These are phyloP conservation scores for Fusarium mangiferae DNA, from an alignment of 2,329 filamentous ascomycete species.

Conservation along the genomic window DNA sequence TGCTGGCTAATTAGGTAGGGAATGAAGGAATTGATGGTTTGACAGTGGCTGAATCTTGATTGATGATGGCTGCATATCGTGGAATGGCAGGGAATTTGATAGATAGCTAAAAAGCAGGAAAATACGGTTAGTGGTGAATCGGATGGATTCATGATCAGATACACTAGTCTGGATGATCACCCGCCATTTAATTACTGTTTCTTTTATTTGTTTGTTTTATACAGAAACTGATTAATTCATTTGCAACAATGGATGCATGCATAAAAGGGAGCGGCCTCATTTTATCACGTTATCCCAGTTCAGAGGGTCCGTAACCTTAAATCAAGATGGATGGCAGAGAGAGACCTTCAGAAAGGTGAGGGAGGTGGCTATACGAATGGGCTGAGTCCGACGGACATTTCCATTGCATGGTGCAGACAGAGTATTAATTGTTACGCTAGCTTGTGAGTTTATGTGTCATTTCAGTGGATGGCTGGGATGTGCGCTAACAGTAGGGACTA, in stretches of 20 bases:
- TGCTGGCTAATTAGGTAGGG: background rate
- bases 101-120: background rate
- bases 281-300: background rate
- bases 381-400: conserved; percentile 28
- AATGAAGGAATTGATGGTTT: background rate
- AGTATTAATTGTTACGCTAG: conserved; percentile 22
- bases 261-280: conserved; percentile 3
- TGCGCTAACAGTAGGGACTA: conserved; percentile 18
- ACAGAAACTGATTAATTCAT: background rate
- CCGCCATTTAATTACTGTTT: background rate
- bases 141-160: background rate
- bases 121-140: background rate
- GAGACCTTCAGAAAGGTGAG: background rate
- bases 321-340: conserved; percentile 7
- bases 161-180: background rate
- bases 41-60: conserved; percentile 21
- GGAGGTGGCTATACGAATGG: conserved; percentile 28
- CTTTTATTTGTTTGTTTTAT: background rate
- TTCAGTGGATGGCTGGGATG: background rate
- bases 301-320: conserved; percentile 1
- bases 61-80: conserved; percentile 14
- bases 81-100: conserved; percentile 10
- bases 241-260: background rate
- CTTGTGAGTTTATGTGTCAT: background rate
- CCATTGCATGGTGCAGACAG: background rate